Evolutionary conservation across 2,329 filamentous ascomycete species (phyloP).

Genomic region (Colletotrichum spinosum): DNA sequence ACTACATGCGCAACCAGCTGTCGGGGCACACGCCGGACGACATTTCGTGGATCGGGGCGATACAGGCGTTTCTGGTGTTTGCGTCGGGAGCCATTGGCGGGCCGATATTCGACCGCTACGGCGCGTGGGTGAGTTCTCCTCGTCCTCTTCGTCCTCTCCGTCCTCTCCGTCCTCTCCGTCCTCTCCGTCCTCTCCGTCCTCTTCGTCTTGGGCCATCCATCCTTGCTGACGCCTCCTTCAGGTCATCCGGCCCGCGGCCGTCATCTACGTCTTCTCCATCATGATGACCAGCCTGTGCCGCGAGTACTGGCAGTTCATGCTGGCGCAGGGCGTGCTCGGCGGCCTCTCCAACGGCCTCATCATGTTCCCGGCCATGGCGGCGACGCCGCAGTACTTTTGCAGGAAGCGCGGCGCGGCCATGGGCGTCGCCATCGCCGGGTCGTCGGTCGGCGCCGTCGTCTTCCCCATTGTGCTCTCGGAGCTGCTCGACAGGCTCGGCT

Average conservation of each 20-base stretch:
- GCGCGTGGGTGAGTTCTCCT: slow-evolving; percentile 32
- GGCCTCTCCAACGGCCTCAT: slow-evolving; percentile 49
- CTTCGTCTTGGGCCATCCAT: too few relatives aligned
- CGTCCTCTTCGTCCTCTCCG: too few relatives aligned
- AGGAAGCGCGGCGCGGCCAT: slow-evolving; percentile 51
- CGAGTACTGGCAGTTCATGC: slow-evolving; percentile 54
- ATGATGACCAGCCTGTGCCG: slow-evolving; percentile 51
- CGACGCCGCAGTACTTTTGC: slow-evolving; percentile 52
- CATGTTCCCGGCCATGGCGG: slow-evolving; percentile 50
- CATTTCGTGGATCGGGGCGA: slow-evolving; percentile 44
- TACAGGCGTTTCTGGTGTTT: slow-evolving; percentile 43
- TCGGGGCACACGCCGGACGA: slow-evolving; percentile 39
- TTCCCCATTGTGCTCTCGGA: slow-evolving; percentile 53
- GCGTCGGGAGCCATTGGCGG: slow-evolving; percentile 38
- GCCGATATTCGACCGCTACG: slow-evolving; percentile 39
- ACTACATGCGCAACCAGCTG: slow-evolving; percentile 43
- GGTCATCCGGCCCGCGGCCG: slow-evolving; percentile 38
- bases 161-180: too few relatives aligned
- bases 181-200: too few relatives aligned
- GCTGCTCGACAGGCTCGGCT: slow-evolving; percentile 47
- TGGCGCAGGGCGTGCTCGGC: slow-evolving; percentile 52
- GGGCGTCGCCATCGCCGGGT: slow-evolving; percentile 51
- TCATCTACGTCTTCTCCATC: slow-evolving; percentile 42
- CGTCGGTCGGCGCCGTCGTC: slow-evolving; percentile 57
- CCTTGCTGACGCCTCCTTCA: not conserved